Base-by-base conservation (phyloP, 345 rosid species). In the Diplotaxis tenuifolia region DNA sequence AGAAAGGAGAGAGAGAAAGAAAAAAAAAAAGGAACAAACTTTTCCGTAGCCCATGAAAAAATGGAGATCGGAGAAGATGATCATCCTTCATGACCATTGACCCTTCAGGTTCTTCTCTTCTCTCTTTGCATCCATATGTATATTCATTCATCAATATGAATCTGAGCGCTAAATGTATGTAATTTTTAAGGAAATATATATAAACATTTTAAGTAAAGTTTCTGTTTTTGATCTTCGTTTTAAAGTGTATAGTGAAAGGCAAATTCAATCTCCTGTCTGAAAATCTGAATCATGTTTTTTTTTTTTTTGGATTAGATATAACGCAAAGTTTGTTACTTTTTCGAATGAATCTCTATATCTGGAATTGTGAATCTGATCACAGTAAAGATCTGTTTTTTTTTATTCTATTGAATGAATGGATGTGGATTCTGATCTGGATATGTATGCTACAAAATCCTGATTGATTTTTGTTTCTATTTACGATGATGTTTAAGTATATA, bases 21-120 rank as follows among this genome's bases (percentile, higher is more conserved):
- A 14, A 50, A 27, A 66, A 77, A 82, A 74, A 81, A 79, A 72
- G 70, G 74, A 67, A 16, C 70, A 25, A 77, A 28, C 72, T 67
- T 62, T n/a, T 52, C 11, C 53, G 66, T 53, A 70, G 72, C 50
- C 50, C 50, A 65, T 76, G 85, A 73, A 82, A 82, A 65, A 81
- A 80, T 77, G 80, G 69, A 38, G 80, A 71, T 77, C 66, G 83
- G 86, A 82, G 84, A 83, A 83, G 82, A 42, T 42, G 18, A 72
- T 78, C 55, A 82, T 54, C 82, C 83, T 84, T 80, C 80, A 67
- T 68, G 72, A 81, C 65, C 78, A 31, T 57, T 79, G 74, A 70
- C 18, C 74, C 40, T 65, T 56, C 21, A 70, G 85, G 84, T 82
- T 62, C 75, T 72, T 72, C 75, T 59, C 47, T 71, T 25, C 58